Percentiles rank a stretch among this genome's conserved stretches.
These are phyloP conservation scores for Leccinum incarnatum DNA, from an alignment of 768 basidiomycete genomes.

Conservation along the genomic window DNA sequence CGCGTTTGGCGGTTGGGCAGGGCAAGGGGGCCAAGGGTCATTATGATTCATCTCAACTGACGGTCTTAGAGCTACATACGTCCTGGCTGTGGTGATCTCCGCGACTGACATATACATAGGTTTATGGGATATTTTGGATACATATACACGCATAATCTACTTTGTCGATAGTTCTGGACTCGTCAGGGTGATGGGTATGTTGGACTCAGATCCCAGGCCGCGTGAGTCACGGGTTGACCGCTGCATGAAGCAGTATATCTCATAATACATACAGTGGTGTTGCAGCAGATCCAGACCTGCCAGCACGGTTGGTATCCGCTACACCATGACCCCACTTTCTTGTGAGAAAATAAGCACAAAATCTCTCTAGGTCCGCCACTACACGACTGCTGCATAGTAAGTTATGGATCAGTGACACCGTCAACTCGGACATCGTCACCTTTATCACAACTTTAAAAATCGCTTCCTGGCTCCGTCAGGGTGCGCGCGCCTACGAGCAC, in stretches of 20 bases:
- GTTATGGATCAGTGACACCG: not conserved
- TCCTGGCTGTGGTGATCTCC: not conserved
- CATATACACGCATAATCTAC: not conserved
- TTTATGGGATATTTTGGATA: conserved; percentile 2
- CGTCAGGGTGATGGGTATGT: not conserved
- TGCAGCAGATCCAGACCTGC: not conserved
- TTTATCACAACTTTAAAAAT: not conserved
- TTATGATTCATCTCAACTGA: conserved; percentile 6
- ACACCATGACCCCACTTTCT: too few relatives aligned
- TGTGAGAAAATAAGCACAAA: too few relatives aligned
- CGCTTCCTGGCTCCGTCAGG: not conserved
- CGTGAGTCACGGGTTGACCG: not conserved
- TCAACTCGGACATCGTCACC: not conserved
- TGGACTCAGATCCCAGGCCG: not conserved
- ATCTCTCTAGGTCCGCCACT: not conserved
- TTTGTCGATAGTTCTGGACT: not conserved
- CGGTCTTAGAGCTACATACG: not conserved
- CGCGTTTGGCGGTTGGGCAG: conserved; percentile 20
- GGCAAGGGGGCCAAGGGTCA: conserved; percentile 13
- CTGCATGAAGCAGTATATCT: not conserved
- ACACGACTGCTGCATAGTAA: not conserved
- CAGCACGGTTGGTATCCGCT: too few relatives aligned
- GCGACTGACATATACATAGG: not conserved
- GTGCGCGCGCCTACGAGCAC: not conserved
- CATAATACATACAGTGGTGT: not conserved